Evolutionary conservation across 2,329 filamentous ascomycete genomes (phyloP).

Genomic region (Botrytis paeoniae): DNA sequence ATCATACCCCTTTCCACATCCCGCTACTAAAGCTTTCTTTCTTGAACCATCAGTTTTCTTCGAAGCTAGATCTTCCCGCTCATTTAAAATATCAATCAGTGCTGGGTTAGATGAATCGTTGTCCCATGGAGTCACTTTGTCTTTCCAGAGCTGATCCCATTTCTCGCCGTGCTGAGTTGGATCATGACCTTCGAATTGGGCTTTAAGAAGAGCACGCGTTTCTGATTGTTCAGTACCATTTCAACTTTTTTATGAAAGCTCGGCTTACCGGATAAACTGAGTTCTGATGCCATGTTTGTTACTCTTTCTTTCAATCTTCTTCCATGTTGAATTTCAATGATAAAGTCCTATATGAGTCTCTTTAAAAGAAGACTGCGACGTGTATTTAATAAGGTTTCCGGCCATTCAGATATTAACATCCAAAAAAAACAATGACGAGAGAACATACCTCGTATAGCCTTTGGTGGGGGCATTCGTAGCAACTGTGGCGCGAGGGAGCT

Average conservation of each 20-base stretch:
- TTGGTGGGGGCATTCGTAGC: not conserved
- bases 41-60: conserved; percentile 32
- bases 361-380: not conserved
- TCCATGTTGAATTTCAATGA: too few species aligned
- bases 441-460: not conserved
- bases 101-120: conserved; percentile 52
- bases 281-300: not conserved
- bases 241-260: not conserved
- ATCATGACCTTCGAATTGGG: conserved; percentile 30
- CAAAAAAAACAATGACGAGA: not conserved
- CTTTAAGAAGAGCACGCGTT: conserved; percentile 28
- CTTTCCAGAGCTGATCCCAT: conserved; percentile 51
- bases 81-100: conserved; percentile 50
- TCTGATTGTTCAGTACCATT: conserved; percentile 23
- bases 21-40: conserved; percentile 68
- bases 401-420: not conserved
- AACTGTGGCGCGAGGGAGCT: not conserved
- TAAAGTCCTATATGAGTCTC: not conserved
- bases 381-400: not conserved
- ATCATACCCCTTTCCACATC: conserved; percentile 81
- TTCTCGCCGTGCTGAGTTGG: conserved; percentile 27
- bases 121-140: conserved; percentile 53
- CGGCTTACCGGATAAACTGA: not conserved
- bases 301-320: not conserved
- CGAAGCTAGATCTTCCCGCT: conserved; percentile 43